Percentiles rank a stretch among this genome's conserved stretches.
Evolutionary conservation across 257 asterid species (phyloP).

Genomic region (Solanum chaucha): DNA sequence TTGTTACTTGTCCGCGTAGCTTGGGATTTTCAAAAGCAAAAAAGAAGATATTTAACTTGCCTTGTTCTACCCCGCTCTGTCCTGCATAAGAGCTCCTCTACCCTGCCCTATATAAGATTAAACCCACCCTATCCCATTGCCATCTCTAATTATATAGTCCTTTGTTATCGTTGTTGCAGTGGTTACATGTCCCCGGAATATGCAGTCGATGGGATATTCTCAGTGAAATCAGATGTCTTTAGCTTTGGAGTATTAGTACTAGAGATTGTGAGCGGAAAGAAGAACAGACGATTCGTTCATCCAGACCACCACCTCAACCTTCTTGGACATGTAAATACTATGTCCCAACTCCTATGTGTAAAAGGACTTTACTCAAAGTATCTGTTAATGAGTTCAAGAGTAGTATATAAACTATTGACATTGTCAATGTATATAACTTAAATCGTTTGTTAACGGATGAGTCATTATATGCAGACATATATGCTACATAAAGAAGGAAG

Average conservation of each 20-base stretch:
- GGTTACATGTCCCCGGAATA: conserved; percentile 17
- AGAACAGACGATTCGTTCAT: conserved; percentile 13
- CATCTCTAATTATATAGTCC: background rate
- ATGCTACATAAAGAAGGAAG: conserved; percentile 13
- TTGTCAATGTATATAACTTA: background rate
- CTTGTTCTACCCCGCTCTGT: too few relatives aligned
- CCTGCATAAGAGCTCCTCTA: too few relatives aligned
- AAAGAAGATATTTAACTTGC: too few relatives aligned
- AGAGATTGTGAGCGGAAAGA: conserved; percentile 5
- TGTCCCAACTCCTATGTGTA: background rate
- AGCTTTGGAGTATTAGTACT: too few relatives aligned
- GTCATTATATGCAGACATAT: conserved; percentile 18
- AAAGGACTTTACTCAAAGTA: background rate
- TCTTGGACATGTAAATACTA: conserved; percentile 15
- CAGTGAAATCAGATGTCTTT: too few relatives aligned
- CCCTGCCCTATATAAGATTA: background rate
- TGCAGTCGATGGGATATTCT: too few relatives aligned
- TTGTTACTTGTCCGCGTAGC: too few relatives aligned
- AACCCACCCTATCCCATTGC: background rate
- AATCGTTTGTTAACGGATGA: background rate
- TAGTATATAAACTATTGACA: background rate
- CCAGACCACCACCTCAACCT: conserved; percentile 20
- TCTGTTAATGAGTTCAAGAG: background rate
- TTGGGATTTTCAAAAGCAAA: too few relatives aligned
- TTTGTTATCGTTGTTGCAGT: background rate